phyloP scores from a whole-genome alignment of 1,284 basidiomycete species.

The Pseudozyma thailandica region DNA sequence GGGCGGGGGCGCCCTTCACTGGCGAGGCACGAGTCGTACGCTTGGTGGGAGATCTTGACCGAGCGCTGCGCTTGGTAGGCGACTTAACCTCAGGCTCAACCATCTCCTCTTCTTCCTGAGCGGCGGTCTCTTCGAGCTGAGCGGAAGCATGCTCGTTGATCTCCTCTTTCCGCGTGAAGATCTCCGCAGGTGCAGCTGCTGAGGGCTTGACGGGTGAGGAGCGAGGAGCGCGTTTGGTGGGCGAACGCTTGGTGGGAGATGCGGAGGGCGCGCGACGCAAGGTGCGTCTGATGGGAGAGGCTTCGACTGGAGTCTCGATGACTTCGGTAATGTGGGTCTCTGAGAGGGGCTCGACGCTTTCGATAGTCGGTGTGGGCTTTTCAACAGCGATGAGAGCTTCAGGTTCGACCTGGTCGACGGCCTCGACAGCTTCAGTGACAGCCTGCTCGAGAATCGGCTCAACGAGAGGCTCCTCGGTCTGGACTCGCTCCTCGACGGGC shows the following conservation, averaged over 20 bases:
- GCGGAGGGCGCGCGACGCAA: slow-evolving; percentile 25
- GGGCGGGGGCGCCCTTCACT: background rate
- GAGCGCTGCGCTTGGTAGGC: slow-evolving; percentile 22
- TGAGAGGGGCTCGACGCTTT: no score
- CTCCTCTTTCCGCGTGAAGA: no score
- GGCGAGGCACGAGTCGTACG: slow-evolving; percentile 2
- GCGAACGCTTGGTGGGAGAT: slow-evolving; percentile 35
- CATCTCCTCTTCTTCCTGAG: no score
- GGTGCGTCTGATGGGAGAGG: slow-evolving; percentile 21
- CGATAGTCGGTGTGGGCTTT: no score
- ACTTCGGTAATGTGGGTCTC: no score
- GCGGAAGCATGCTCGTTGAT: no score
- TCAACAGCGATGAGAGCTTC: background rate
- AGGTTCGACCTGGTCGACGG: background rate
- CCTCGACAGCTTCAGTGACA: background rate
- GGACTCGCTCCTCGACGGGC: background rate
- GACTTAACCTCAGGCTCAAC: no score
- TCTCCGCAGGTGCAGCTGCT: no score
- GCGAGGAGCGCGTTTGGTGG: slow-evolving; percentile 22
- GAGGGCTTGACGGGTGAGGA: no score
- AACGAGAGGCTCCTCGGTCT: background rate
- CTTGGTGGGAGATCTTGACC: slow-evolving; percentile 28
- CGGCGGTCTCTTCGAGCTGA: no score
- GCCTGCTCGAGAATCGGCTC: background rate
- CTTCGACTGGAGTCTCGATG: slow-evolving; percentile 1